Evolutionary conservation across 2,329 filamentous ascomycete genomes (phyloP).

Genomic region (Colletotrichum limetticola): DNA sequence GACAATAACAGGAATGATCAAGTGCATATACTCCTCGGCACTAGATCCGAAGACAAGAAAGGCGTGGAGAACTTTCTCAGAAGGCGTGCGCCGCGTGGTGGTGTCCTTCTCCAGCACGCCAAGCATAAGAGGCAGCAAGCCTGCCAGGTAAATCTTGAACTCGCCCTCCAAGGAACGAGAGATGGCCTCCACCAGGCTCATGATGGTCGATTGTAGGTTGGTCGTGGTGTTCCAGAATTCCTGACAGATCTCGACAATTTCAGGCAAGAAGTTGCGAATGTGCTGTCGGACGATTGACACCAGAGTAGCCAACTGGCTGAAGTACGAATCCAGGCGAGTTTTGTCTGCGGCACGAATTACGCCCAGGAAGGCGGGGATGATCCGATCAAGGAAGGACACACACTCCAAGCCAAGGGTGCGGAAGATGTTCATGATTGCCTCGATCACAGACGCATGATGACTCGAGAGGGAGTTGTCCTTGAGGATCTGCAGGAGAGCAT

Average conservation of each 20-base stretch:
- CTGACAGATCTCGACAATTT: slow-evolving; percentile 86
- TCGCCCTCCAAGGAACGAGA: slow-evolving; percentile 94
- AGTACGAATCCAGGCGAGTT: slow-evolving; percentile 90
- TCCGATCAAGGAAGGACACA: slow-evolving; percentile 91
- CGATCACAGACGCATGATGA: slow-evolving; percentile 93
- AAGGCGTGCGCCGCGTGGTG: slow-evolving; percentile 79
- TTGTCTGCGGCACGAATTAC: slow-evolving; percentile 86
- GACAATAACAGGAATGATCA: slow-evolving; percentile 96
- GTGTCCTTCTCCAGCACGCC: slow-evolving; percentile 90
- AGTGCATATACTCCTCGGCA: slow-evolving; percentile 98
- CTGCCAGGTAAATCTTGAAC: slow-evolving; percentile 95
- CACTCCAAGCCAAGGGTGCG: slow-evolving; percentile 96
- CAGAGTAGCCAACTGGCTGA: slow-evolving; percentile 93
- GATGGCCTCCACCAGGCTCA: slow-evolving; percentile 93
- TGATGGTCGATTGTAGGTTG: slow-evolving; percentile 88
- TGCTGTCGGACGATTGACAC: slow-evolving; percentile 97
- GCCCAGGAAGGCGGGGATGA: slow-evolving; percentile 91
- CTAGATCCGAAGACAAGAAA: slow-evolving; percentile 97
- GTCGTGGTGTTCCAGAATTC: slow-evolving; percentile 89
- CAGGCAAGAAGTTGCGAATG: slow-evolving; percentile 88
- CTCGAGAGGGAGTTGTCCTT: slow-evolving; percentile 90
- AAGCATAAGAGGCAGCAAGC: slow-evolving; percentile 91
- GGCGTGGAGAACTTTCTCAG: slow-evolving; percentile 91
- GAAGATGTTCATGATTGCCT: slow-evolving; percentile 99
- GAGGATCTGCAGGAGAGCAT: slow-evolving; percentile 90